Base-by-base conservation (phyloP, 805 yeast genomes). In the Lipomyces yamanashiensis region DNA sequence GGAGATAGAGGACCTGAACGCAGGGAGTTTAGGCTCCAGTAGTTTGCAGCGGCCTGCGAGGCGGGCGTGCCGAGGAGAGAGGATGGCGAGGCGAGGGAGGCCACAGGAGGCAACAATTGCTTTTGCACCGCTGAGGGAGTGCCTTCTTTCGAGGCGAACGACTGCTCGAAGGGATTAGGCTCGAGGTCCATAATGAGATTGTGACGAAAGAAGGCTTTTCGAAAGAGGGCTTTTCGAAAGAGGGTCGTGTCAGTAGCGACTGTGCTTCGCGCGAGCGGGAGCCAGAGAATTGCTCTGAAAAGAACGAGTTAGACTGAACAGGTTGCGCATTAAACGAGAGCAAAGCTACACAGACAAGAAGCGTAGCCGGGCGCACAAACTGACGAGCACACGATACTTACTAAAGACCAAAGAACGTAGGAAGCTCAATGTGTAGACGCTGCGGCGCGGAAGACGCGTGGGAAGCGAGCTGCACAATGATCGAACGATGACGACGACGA, bases 101-200 rank as follows among this genome's bases (percentile, higher is more conserved):
- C 68, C 17, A 68, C 70, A 8, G 71, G 69, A 49, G 69, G 71
- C 44, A 66, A 67, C 58, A 68, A 47, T 12, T 59, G 54, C 61
- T 59, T 63, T 19, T 62, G 53, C 54, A 58, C 53, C 53, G 63
- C 39, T 55, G 61, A 39, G 39, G 55, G 53, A 8, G 58, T 47
- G 51, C 64, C 63, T 49, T 61, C 62, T 51, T 85, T 86, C 1
- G 85, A 77, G n/a, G 95, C 97, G 78, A 93, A 93, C 56, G 96
- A 89, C 75, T 88, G 89, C 76, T 93, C 99, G 74, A 93, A 93
- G 4, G 98, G 98, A 72, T 93, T 93, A 9, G 95, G 97, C 75
- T 95, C 99, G 63, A 92, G 79, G 65, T 88, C 93, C 71, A 90
- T 84, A 44, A 61, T 70, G 48, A 41, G 17, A 37, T 13, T 28